Conservation (phyloP, 2,329 filamentous ascomycete genomes). For the Ophiostoma quercus region DNA sequence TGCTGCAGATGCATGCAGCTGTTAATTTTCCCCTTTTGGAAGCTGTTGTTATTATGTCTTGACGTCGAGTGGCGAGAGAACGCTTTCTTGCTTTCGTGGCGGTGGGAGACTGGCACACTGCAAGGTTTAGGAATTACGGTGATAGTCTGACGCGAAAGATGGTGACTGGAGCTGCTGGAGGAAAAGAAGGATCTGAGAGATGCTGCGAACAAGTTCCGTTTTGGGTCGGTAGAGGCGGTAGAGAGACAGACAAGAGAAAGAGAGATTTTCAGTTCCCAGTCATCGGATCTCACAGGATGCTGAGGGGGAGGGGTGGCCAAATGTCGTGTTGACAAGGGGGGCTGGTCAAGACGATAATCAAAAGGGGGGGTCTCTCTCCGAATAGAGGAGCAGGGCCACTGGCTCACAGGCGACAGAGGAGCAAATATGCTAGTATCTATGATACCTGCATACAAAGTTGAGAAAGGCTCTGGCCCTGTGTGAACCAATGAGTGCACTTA, state of each 20-base stretch:
- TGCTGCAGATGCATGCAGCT: constrained; percentile 20
- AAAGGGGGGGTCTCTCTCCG: constrained; percentile 1
- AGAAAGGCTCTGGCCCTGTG: constrained; percentile 2
- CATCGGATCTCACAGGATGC: constrained; percentile 1
- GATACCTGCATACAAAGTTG: background rate
- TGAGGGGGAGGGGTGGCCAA: constrained; percentile 2
- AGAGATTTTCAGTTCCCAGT: background rate
- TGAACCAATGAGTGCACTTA: constrained; percentile 10
- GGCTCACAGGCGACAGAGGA: background rate
- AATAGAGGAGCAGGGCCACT: background rate
- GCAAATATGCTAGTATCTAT: background rate
- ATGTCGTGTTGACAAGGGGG: constrained; percentile 10
- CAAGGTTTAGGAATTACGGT: background rate
- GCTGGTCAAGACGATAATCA: background rate
- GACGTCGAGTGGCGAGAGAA: constrained; percentile 18
- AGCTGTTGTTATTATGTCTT: constrained; percentile 16
- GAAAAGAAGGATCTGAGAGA: background rate
- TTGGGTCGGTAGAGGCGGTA: background rate
- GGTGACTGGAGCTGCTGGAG: background rate
- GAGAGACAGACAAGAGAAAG: background rate
- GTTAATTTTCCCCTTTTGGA: constrained; percentile 2
- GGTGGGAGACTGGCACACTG: background rate
- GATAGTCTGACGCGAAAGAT: constrained; percentile 1
- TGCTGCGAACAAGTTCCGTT: background rate
- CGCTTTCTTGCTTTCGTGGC: background rate